Base-by-base conservation (phyloP, 305 asterid species). In the Solanum hybrid region DNA sequence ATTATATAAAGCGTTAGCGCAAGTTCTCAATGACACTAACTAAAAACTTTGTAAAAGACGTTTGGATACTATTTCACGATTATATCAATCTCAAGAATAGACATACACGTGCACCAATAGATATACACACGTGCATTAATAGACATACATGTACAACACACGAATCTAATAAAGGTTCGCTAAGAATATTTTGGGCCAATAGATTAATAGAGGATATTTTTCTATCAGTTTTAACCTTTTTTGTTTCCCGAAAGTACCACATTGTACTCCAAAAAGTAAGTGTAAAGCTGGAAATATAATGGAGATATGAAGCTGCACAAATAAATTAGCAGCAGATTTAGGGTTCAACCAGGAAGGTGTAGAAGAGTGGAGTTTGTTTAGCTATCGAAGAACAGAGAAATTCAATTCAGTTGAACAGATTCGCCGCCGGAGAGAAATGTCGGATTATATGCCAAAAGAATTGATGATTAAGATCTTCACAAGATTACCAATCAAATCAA, bases 31-130 rank as follows among this genome's bases (percentile, higher is more conserved):
- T 60, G 26, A 22, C 2, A 60, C 0, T 60, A 60, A 60, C 2
- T 7, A 19, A 19, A 0, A 56, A 56, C 1, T 56, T 56, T 19
- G 1, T 60, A 19, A 56, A 19, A 19, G 0, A 60, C 0, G 0
- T 7, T 60, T 60, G 5, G 0, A 7, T 60, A 60, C 0, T 7
- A 60, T 60, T 56, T 56, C 2, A 56, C 24, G 0, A 2, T 56
- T 56, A 56, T 56, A 60, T 7, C 1, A 60, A 60, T 60, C 5
- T 60, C 10, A 60, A 19, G 5, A 1, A 60, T 60, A 60, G 5
- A 56, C 24, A 56, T 56, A 56, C 69, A 17, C 10, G 10, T 11
- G 51, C 51, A 40, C 1, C 0, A 40, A 40, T 10, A 40, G 0
- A 40, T 40, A 40, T 40, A 10, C 45, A 40, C 51, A 40, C 0